These are phyloP conservation scores for Trichosanthes truncata DNA, from an alignment of 306 rosid genomes.

Conservation along the genomic window DNA sequence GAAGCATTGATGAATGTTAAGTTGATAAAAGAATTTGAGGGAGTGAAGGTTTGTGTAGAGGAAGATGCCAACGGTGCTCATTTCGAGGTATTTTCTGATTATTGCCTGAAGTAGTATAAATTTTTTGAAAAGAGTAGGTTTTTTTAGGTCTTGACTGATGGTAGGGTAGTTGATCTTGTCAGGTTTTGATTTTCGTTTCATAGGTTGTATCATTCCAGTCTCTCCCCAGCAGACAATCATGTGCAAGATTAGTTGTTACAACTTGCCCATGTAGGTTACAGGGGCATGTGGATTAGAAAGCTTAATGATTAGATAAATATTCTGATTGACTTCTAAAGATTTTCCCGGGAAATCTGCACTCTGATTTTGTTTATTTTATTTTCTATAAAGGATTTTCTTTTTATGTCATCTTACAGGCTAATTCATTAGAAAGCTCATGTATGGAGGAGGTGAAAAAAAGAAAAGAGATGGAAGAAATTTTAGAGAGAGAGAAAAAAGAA, in stretches of 20 bases:
- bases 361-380: constrained; percentile 6
- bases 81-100: constrained; percentile 27
- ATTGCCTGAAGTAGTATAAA: neutral
- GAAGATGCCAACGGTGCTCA: constrained; percentile 39
- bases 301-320: neutral
- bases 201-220: neutral
- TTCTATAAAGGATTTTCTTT: constrained; percentile 14
- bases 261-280: neutral
- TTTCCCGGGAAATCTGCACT: neutral
- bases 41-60: constrained; percentile 26
- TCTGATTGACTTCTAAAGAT: neutral
- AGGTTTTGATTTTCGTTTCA: neutral
- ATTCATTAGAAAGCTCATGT: constrained; percentile 36
- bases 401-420: constrained; percentile 37
- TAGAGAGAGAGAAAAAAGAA: constrained; percentile 38
- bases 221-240: neutral
- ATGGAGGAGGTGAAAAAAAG: constrained; percentile 43
- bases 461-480: constrained; percentile 46
- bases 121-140: neutral
- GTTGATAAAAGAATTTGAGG: constrained; percentile 29
- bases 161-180: neutral
- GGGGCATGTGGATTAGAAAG: neutral
- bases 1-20: constrained; percentile 19
- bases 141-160: neutral
- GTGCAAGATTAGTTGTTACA: neutral